Evolutionary conservation across 257 asterid species (phyloP), one percentile per base, ranked within the genome.

Genomic region (Striga asiatica): DNA sequence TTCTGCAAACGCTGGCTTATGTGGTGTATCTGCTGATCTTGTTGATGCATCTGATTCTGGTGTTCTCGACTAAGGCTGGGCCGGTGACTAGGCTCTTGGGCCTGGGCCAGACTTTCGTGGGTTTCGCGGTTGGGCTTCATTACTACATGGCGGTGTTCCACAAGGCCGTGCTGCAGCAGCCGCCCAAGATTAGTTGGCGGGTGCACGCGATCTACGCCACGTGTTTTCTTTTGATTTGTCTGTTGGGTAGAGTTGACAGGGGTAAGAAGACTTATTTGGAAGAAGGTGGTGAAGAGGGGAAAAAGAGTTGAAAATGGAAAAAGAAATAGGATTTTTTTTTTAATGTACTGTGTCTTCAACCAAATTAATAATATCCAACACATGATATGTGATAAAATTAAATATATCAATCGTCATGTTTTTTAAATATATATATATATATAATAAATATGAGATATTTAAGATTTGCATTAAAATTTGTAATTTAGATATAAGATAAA

Each of bases 51-150:
- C 53, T 91, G 1, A 47, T 87, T 4, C 76, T 84, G 0, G 95
- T 87, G 1, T 87, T 87, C 72, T 87, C 98, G 0, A 84, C 95
- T 0, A 86, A 74, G 39, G 75, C 83, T 54, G 94, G 83, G 64
- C 70, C 64, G 31, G 49, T 51, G 1, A 71, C 85, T 0, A 91
- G 80, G 84, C 0, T 80, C 0, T 49, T 87, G 67, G 88, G 95
- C 76, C 73, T 91, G 72, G 94, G 65, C 66, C 94, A 91, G 61
- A 84, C 89, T 0, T 70, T 91, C 6, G 97, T 87, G 80, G 98
- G 98, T 79, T 82, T 84, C 16, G 72, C 93, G 0, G 84, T 91
- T 65, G 98, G 98, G 61, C 83, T 91, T 9, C 98, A 91, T 76
- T 84, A 84, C 55, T 91, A 87, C 61, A 66, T 84, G 85, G 71